These are phyloP conservation scores for Phytophthora sp. DNA, from an alignment of 352 stramenopile species.

Conservation along the genomic window DNA sequence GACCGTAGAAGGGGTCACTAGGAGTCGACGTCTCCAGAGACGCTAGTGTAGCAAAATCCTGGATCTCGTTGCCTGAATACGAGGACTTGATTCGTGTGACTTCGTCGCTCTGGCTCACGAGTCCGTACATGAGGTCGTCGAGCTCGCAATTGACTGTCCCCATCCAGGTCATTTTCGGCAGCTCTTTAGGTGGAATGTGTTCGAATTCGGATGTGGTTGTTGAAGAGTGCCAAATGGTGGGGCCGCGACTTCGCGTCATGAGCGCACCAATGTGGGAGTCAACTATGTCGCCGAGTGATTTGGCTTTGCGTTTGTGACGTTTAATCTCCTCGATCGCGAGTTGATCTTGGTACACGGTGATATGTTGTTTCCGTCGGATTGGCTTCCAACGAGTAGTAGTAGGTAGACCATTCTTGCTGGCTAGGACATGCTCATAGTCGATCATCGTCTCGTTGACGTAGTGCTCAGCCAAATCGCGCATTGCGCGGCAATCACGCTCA, in stretches of 20 bases:
- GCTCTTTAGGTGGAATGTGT: conserved; percentile 4
- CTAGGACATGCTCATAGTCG: conserved; percentile 40
- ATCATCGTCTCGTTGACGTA: conserved; percentile 29
- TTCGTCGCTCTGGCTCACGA: conserved; percentile 36
- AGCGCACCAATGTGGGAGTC: too few species aligned
- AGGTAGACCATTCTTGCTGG: conserved; percentile 25
- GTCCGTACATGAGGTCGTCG: conserved; percentile 45
- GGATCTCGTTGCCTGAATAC: conserved; percentile 29
- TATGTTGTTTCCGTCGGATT: conserved; percentile 30
- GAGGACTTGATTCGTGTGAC: conserved; percentile 36
- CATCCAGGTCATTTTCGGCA: conserved; percentile 36
- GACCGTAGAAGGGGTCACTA: conserved; percentile 29
- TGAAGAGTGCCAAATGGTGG: neutral
- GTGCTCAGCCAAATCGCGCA: conserved; percentile 22
- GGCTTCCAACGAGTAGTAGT: conserved; percentile 34
- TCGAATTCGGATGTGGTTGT: neutral
- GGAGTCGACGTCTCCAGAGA: conserved; percentile 18
- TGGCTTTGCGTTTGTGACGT: conserved; percentile 26
- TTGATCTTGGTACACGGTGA: conserved; percentile 34
- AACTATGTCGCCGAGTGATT: conserved; percentile 27
- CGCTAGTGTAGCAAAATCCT: conserved; percentile 35
- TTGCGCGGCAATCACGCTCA: conserved; percentile 26
- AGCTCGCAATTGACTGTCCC: conserved; percentile 33
- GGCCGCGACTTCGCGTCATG: conserved; percentile 16
- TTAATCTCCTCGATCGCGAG: conserved; percentile 32